A percentile compares a stretch with the other conserved stretches of the same genome.
Evolutionary conservation across 768 basidiomycete species (phyloP).

Genomic region (Suillus paluster): DNA sequence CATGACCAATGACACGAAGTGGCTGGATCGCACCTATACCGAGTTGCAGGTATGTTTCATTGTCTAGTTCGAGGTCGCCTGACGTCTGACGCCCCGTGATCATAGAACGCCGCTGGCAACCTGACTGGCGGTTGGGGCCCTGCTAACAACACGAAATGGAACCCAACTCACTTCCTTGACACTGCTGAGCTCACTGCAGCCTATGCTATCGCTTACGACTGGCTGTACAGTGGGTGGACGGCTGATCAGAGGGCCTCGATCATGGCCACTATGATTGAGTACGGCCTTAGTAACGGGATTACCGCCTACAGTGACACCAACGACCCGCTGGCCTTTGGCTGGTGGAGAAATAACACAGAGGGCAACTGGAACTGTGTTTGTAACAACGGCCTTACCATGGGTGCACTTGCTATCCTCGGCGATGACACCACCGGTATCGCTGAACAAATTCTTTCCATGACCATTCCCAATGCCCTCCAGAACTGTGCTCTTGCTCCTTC

Average conservation of each 20-base stretch:
- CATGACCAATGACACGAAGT: constrained; percentile 91
- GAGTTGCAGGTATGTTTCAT: constrained; percentile 75
- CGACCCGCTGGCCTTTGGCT: constrained; percentile 51
- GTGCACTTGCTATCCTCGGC: constrained; percentile 85
- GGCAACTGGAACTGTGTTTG: constrained; percentile 99
- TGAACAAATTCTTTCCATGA: constrained; percentile 62
- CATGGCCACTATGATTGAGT: constrained; percentile 70
- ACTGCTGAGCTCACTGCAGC: constrained; percentile 88
- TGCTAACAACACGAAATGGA: constrained; percentile 72
- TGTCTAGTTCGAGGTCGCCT: background rate
- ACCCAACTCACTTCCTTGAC: constrained; percentile 90
- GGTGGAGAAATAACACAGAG: constrained; percentile 76
- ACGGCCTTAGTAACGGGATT: constrained; percentile 75
- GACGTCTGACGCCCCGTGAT: background rate
- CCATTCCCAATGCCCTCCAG: constrained; percentile 71
- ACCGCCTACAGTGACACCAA: constrained; percentile 47
- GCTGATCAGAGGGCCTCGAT: constrained; percentile 73
- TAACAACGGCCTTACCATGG: constrained; percentile 89
- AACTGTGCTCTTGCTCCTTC: constrained; percentile 73
- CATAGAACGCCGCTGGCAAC: constrained; percentile 78
- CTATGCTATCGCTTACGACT: constrained; percentile 94
- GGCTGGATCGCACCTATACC: constrained; percentile 82
- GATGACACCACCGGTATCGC: constrained; percentile 83
- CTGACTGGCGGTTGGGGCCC: constrained; percentile 69
- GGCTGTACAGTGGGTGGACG: constrained; percentile 88